Conservation (phyloP, 495 filamentous ascomycete genomes). For the Trichocladium uniseriatum region DNA sequence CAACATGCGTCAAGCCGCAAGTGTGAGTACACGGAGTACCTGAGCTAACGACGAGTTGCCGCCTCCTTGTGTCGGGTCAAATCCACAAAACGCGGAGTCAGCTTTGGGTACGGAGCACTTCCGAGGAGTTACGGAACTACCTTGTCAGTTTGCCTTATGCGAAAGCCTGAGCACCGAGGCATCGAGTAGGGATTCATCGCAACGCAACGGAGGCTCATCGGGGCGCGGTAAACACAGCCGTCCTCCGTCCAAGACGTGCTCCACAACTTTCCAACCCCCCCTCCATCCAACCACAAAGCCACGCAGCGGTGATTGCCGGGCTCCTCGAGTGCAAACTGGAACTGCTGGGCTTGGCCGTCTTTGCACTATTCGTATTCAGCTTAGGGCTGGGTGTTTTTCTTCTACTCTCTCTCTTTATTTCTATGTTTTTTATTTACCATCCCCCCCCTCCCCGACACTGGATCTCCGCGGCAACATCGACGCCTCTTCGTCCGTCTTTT, state of each 20-base stretch:
- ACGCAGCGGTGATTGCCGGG: conserved; percentile 1
- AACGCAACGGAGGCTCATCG: background rate
- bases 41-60: too few species aligned
- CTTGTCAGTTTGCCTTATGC: too few species aligned
- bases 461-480: too few species aligned
- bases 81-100: too few species aligned
- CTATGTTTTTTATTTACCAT: background rate
- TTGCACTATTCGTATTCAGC: background rate
- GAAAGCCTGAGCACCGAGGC: too few species aligned
- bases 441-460: too few species aligned
- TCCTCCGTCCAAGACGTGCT: background rate
- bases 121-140: conserved; percentile 8
- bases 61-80: too few species aligned
- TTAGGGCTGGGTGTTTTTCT: background rate
- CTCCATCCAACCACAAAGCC: conserved; percentile 1
- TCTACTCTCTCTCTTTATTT: background rate
- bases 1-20: background rate
- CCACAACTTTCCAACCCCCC: conserved; percentile 3
- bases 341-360: background rate
- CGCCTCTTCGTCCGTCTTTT: background rate
- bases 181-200: too few species aligned
- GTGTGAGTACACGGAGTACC: too few species aligned
- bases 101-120: too few species aligned
- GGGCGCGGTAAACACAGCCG: background rate
- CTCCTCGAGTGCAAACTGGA: background rate